Percentiles rank a stretch among this genome's conserved stretches.
These are phyloP conservation scores for Colletotrichum lupini DNA, from an alignment of 2,329 filamentous ascomycete genomes.

Conservation along the genomic window DNA sequence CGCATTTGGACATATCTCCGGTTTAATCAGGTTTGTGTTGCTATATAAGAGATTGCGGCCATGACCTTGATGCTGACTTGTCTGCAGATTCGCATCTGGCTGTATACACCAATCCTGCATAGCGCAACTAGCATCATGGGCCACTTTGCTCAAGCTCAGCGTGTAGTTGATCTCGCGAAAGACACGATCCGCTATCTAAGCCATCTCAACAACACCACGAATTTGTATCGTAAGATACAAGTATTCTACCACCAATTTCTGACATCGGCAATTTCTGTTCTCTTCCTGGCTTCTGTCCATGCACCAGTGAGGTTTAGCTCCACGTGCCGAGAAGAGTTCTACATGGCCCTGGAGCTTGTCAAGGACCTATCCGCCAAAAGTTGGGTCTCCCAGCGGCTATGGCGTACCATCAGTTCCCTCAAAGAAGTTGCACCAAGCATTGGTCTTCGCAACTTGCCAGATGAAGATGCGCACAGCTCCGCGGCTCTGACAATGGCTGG, in stretches of 20 bases:
- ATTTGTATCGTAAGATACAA: constrained; percentile 78
- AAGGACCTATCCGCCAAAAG: constrained; percentile 78
- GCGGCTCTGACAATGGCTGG: constrained; percentile 68
- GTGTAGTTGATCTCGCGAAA: constrained; percentile 78
- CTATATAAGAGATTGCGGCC: not conserved
- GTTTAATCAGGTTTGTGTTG: constrained; percentile 74
- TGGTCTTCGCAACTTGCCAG: constrained; percentile 63
- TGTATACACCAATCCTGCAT: constrained; percentile 89
- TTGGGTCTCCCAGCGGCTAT: constrained; percentile 78
- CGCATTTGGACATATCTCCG: constrained; percentile 88
- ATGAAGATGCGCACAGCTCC: constrained; percentile 61
- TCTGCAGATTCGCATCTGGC: constrained; percentile 78
- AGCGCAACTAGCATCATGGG: constrained; percentile 85
- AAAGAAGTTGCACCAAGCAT: constrained; percentile 79
- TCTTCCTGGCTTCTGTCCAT: constrained; percentile 82
- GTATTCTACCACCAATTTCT: constrained; percentile 86
- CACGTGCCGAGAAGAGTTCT: constrained; percentile 79
- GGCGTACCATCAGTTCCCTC: constrained; percentile 77
- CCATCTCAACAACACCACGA: constrained; percentile 76
- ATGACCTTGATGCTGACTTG: constrained; percentile 2
- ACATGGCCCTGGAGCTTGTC: constrained; percentile 80
- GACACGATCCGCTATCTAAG: constrained; percentile 80
- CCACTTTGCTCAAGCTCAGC: constrained; percentile 78
- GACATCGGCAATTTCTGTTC: constrained; percentile 77
- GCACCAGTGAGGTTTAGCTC: constrained; percentile 77